Conservation (phyloP, 1,139 yeast genomes). For the Geotrichum fermentans region DNA sequence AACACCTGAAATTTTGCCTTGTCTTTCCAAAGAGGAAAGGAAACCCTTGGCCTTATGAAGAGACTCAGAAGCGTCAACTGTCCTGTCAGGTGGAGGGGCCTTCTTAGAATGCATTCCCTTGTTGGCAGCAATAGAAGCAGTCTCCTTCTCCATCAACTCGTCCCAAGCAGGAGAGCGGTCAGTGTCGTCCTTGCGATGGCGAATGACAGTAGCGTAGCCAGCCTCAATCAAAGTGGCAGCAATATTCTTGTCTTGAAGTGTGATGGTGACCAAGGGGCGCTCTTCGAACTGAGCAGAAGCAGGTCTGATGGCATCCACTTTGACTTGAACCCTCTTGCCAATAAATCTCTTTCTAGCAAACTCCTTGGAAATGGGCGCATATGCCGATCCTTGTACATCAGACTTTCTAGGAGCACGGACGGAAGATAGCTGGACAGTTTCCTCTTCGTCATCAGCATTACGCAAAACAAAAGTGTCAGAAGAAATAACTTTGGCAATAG, state of each 20-base stretch:
- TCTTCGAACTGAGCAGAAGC: slow-evolving; percentile 61
- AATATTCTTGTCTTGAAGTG: slow-evolving; percentile 51
- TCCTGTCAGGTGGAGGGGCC: slow-evolving; percentile 53
- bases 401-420: slow-evolving; percentile 65
- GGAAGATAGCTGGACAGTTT: slow-evolving; percentile 68
- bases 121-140: slow-evolving; percentile 51
- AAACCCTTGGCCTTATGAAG: slow-evolving; percentile 69
- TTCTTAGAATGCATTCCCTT: slow-evolving; percentile 62
- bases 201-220: slow-evolving; percentile 75
- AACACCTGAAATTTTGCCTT: slow-evolving; percentile 58
- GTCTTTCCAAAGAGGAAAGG: slow-evolving; percentile 63
- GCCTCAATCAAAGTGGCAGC: slow-evolving; percentile 56
- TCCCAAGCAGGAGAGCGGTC: slow-evolving; percentile 80
- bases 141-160: slow-evolving; percentile 64
- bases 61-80: slow-evolving; percentile 77
- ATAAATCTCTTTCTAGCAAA: slow-evolving; percentile 62
- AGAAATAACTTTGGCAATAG: slow-evolving; percentile 56
- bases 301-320: slow-evolving; percentile 62
- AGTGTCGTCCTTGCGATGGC: slow-evolving; percentile 64
- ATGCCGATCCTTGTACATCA: slow-evolving; percentile 51
- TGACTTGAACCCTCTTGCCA: slow-evolving; percentile 61
- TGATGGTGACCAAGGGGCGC: slow-evolving; percentile 59
- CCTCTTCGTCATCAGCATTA: slow-evolving; percentile 39
- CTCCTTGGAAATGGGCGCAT: slow-evolving; percentile 64
- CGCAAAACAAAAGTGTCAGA: slow-evolving; percentile 63